A percentile compares a stretch with the other conserved stretches of the same genome.
Conservation (phyloP, 1,284 basidiomycete genomes). For the Trichosporon asahii region DNA sequence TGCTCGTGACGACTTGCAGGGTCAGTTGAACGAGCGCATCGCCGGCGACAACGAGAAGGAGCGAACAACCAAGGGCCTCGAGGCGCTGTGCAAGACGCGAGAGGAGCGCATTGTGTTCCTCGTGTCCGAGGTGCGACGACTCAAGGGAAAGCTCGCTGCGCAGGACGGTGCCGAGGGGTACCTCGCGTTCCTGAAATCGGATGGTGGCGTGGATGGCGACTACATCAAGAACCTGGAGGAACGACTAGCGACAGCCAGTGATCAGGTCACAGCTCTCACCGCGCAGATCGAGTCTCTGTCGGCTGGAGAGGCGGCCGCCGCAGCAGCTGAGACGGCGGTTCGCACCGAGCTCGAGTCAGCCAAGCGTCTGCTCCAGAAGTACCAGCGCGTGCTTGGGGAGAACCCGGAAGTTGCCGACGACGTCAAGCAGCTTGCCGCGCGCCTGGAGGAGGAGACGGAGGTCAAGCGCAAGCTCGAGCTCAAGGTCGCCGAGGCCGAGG, state of each 20-base stretch:
- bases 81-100: conserved; percentile 66
- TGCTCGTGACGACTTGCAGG: conserved; percentile 69
- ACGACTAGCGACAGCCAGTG: conserved; percentile 55
- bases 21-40: conserved; percentile 70
- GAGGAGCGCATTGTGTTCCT: conserved; percentile 73
- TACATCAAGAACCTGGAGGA: conserved; percentile 64
- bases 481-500: conserved; percentile 53
- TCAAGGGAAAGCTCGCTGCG: conserved; percentile 74
- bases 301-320: conserved; percentile 27
- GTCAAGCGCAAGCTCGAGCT: conserved; percentile 60
- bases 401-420: conserved; percentile 56
- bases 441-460: conserved; percentile 63
- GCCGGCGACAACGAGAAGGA: conserved; percentile 63
- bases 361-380: conserved; percentile 58
- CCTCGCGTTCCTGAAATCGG: conserved; percentile 65
- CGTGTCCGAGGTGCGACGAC: conserved; percentile 68
- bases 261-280: conserved; percentile 29
- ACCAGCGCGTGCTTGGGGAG: conserved; percentile 64
- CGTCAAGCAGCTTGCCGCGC: conserved; percentile 55
- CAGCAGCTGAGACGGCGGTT: conserved; percentile 21
- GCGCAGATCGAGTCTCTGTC: conserved; percentile 26
- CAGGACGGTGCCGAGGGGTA: conserved; percentile 67
- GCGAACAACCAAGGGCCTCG: conserved; percentile 67
- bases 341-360: conserved; percentile 34
- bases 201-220: conserved; percentile 59